Evolutionary conservation across 2,329 filamentous ascomycete species (phyloP).

Genomic region (Aspergillus carbonarius): DNA sequence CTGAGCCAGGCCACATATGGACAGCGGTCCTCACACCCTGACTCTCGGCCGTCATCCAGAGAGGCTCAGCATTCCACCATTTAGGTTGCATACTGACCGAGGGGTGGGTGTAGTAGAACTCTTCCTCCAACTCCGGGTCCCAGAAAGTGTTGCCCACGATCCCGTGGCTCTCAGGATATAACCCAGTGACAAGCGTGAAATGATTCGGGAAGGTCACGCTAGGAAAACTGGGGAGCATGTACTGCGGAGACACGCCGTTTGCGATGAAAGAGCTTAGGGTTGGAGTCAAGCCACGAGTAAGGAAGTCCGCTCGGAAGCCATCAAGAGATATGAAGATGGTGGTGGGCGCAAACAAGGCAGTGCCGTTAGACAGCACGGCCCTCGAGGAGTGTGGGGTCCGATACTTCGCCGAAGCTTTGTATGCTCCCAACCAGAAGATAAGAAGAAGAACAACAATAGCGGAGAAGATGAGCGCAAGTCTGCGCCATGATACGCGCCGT

Average conservation of each 20-base stretch:
- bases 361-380: slow-evolving; percentile 68
- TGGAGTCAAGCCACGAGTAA: slow-evolving; percentile 79
- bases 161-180: slow-evolving; percentile 91
- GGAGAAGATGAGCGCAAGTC: slow-evolving; percentile 42
- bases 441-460: slow-evolving; percentile 55
- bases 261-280: slow-evolving; percentile 74
- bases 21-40: slow-evolving; percentile 76
- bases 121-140: slow-evolving; percentile 72
- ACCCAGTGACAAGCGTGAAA: slow-evolving; percentile 85
- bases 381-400: slow-evolving; percentile 26
- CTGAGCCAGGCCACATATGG: slow-evolving; percentile 98
- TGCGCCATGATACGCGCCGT: slow-evolving; percentile 29
- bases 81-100: slow-evolving; percentile 73
- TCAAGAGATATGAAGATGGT: slow-evolving; percentile 93
- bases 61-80: slow-evolving; percentile 93
- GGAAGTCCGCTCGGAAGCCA: slow-evolving; percentile 92
- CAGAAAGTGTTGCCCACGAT: slow-evolving; percentile 94
- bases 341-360: slow-evolving; percentile 82
- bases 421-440: slow-evolving; percentile 56
- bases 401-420: slow-evolving; percentile 51
- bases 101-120: slow-evolving; percentile 86
- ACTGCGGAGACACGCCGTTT: slow-evolving; percentile 82
- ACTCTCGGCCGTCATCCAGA: slow-evolving; percentile 90
- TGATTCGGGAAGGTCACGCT: slow-evolving; percentile 97
- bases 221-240: slow-evolving; percentile 93